phyloP scores from a whole-genome alignment of 768 basidiomycete genomes.

The Cyclocybe aegerita region DNA sequence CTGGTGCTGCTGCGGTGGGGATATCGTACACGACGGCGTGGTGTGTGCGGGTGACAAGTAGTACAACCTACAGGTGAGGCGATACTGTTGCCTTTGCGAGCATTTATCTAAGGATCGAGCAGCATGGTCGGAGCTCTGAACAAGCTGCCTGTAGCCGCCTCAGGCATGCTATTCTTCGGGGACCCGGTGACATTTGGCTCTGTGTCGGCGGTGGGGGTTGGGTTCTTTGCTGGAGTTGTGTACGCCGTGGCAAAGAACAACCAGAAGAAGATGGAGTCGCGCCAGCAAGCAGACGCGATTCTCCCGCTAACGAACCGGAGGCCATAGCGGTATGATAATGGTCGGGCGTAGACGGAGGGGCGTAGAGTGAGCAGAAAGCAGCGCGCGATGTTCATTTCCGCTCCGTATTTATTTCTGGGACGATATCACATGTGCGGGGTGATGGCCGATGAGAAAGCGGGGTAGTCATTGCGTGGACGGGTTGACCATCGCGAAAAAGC shows the following conservation, averaged over 20 bases:
- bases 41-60: constrained; percentile 95
- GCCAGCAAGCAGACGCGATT: constrained; percentile 47
- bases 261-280: constrained; percentile 75
- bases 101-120: constrained; percentile 7
- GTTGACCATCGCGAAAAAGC: too few relatives aligned
- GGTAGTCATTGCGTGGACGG: too few relatives aligned
- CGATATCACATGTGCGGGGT: too few relatives aligned
- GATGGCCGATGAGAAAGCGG: too few relatives aligned
- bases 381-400: constrained; percentile 8
- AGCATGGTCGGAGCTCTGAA: constrained; percentile 98
- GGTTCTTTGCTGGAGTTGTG: constrained; percentile 89
- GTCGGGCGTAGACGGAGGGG: constrained; percentile 18
- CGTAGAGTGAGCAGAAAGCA: constrained; percentile 8
- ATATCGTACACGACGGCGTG: constrained; percentile 99
- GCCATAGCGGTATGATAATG: constrained; percentile 16
- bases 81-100: neutral
- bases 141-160: constrained; percentile 96
- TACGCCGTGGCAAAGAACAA: constrained; percentile 96
- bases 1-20: constrained; percentile 95
- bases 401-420: constrained; percentile 13
- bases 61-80: constrained; percentile 93
- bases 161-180: constrained; percentile 98
- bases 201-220: constrained; percentile 81
- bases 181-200: constrained; percentile 87
- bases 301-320: constrained; percentile 61